Base-by-base conservation (phyloP, 2,329 filamentous ascomycete species). In the Diplodia scrobiculata region DNA sequence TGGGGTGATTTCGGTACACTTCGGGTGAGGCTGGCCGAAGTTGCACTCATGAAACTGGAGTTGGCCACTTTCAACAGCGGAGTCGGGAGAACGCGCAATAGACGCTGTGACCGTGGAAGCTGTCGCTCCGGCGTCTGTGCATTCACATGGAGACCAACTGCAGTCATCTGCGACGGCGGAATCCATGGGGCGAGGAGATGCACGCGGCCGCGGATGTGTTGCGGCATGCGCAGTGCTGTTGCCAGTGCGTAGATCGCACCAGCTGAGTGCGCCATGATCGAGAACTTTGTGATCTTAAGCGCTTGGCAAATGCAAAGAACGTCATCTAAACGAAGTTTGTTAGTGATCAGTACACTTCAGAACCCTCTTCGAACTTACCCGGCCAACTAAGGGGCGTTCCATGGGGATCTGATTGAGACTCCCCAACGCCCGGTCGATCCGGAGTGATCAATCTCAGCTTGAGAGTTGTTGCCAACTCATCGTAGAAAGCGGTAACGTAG, bases 171-270 rank as follows among this genome's bases (percentile, higher is more conserved):
- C 60, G 71, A 98, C 0, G 95, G 95, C 1, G 95, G 95, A 54
- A 99, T 98, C 95, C 92, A 97, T 0, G 95, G 95, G 0, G 95
- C 94, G 9, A 99, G 84, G 2, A 99, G 86, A 77, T 99, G 95
- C 65, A 99, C 95, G 63, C 92, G 89, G 21, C 95, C 95, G 5
- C 93, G 89, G 68, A 99, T 96, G 73, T 97, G 91, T 72, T 97
- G 93, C 3, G 95, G 95, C 86, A 99, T 96, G 52, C 95, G 91
- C 52, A 99, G 83, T 0, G 95, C 95, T 0, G 95, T 98, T 0
- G 95, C 95, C 19, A 99, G 85, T 1, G 95, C 95, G 74, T 99
- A 99, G 63, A 99, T 96, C n/a, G 95, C 94, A 17, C 95, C 95
- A 0, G 95, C 95, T 0, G 94, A 98, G 77, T 99, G 95, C 1